A percentile compares a stretch with the other conserved stretches of the same genome.
These are phyloP conservation scores for Agrocybe chaxingu DNA, from an alignment of 768 basidiomycete species.

Conservation along the genomic window DNA sequence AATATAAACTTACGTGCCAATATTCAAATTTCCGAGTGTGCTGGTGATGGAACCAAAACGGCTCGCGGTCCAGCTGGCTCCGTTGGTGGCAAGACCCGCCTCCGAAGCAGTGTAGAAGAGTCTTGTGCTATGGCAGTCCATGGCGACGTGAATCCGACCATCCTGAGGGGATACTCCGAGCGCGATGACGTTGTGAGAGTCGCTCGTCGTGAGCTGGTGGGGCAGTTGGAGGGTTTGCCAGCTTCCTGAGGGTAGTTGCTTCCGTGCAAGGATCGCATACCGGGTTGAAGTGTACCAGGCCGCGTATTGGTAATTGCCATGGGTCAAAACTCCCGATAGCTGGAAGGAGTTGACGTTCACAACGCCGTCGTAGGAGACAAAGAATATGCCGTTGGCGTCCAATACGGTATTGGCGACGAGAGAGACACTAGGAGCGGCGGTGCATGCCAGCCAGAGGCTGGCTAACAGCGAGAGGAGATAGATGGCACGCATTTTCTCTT, in stretches of 20 bases:
- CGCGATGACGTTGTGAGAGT: conserved; percentile 44
- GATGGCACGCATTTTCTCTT: conserved; percentile 5
- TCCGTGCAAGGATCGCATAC: conserved; percentile 35
- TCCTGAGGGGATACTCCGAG: conserved; percentile 43
- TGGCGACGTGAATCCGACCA: conserved; percentile 42
- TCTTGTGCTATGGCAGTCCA: conserved; percentile 44
- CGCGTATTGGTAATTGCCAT: conserved; percentile 37
- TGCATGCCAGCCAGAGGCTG: conserved; percentile 6
- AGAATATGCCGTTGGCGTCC: conserved; percentile 39
- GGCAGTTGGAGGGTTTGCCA: conserved; percentile 43
- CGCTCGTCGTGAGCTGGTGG: conserved; percentile 35
- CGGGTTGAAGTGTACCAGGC: conserved; percentile 44
- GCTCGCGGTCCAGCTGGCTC: conserved; percentile 40
- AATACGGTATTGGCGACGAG: conserved; percentile 33
- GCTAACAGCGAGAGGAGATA: conserved; percentile 9
- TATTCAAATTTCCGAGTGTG: conserved; percentile 36
- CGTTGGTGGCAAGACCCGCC: conserved; percentile 35
- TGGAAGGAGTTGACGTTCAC: conserved; percentile 49
- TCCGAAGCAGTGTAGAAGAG: conserved; percentile 42
- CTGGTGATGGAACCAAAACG: conserved; percentile 38
- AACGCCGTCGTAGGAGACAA: conserved; percentile 43
- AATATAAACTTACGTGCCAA: conserved; percentile 33
- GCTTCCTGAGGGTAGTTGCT: conserved; percentile 34
- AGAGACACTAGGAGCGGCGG: conserved; percentile 39
- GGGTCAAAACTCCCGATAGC: conserved; percentile 37